Evolutionary conservation across 371 early-diverging fungal species (phyloP), one percentile per base, ranked within the genome.

Genomic region (Mucor sp.): DNA sequence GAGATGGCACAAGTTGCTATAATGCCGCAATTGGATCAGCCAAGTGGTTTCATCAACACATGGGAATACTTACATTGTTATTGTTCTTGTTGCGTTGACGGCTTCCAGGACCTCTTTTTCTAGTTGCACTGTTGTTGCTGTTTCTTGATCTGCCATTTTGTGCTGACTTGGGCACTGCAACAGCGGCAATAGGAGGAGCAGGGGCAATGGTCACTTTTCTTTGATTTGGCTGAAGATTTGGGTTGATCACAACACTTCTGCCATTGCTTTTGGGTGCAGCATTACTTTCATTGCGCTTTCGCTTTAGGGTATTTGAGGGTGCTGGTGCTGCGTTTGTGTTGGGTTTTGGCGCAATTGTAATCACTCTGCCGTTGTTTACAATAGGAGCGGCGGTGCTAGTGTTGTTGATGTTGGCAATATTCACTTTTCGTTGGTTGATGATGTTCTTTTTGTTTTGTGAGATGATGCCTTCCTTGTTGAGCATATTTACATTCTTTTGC

Each of bases 371-470:
- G 25, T 35, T 58, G 21, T 41, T 60, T 25, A 37, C 30, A 19
- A 27, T 15, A 27, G 35, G 27, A n/a, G 39, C 55, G 14, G 41
- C 5, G 0, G 15, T 41, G 41, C 5, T 41, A 5, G 2, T 41
- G 41, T 14, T 64, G 39, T 58, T 55, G 4, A 48, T 60, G 23
- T 62, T 53, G 15, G 6, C n/a, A 6, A 39, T 55, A 39, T 66
- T 59, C 5, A n/a, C 53, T 37, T 66, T 66, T 12, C 59, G 59
- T 17, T 59, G 23, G 14, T 60, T 48, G 14, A 58, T 53, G 9
- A 59, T 66, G 6, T 43, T 35, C 25, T 57, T 58, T 25, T 65
- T 65, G 14, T 57, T 58, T 65, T 65, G 58, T 14, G 27, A 14
- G 14, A 23, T 21, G 5, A 65, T 47, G 4, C 33, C 47, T 3